These are phyloP conservation scores for Athelia psychrophila DNA, from an alignment of 1,284 basidiomycete species.

Conservation along the genomic window DNA sequence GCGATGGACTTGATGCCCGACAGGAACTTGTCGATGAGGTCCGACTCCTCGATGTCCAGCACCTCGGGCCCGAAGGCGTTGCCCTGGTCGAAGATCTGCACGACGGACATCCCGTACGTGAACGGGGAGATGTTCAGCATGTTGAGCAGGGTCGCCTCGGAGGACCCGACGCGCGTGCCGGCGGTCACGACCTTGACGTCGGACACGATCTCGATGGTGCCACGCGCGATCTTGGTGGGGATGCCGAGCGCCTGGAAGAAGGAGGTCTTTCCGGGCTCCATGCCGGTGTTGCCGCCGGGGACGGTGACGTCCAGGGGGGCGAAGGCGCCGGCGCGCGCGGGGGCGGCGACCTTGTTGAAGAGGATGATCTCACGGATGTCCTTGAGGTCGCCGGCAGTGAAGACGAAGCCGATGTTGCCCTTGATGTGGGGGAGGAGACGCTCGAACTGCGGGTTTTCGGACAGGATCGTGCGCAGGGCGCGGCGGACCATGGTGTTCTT, in stretches of 20 bases:
- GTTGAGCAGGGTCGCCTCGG: constrained; percentile 98
- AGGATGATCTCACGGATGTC: constrained; percentile 91
- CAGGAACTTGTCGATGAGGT: constrained; percentile 89
- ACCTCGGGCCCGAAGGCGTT: constrained; percentile 90
- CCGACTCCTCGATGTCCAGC: constrained; percentile 91
- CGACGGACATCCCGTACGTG: constrained; percentile 98
- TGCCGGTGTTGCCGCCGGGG: constrained; percentile 97
- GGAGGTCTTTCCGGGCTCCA: constrained; percentile 99
- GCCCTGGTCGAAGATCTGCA: constrained; percentile 91
- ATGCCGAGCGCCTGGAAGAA: constrained; percentile 99
- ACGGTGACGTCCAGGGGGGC: constrained; percentile 93
- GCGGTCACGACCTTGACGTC: constrained; percentile 95
- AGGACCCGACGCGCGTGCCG: constrained; percentile 92
- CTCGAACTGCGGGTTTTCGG: constrained; percentile 93
- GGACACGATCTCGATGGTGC: constrained; percentile 99
- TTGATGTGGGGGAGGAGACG: constrained; percentile 93
- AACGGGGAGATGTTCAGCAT: constrained; percentile 99
- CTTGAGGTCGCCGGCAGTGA: constrained; percentile 92
- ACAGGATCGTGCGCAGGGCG: constrained; percentile 88
- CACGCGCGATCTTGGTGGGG: constrained; percentile 99
- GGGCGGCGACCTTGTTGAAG: constrained; percentile 97
- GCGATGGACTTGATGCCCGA: constrained; percentile 95
- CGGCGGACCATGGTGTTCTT: constrained; percentile 99
- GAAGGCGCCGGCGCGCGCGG: constrained; percentile 96
- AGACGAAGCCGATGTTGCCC: constrained; percentile 99